Evolutionary conservation across 1,284 basidiomycete species (phyloP).

Genomic region (Sutorius eximius): DNA sequence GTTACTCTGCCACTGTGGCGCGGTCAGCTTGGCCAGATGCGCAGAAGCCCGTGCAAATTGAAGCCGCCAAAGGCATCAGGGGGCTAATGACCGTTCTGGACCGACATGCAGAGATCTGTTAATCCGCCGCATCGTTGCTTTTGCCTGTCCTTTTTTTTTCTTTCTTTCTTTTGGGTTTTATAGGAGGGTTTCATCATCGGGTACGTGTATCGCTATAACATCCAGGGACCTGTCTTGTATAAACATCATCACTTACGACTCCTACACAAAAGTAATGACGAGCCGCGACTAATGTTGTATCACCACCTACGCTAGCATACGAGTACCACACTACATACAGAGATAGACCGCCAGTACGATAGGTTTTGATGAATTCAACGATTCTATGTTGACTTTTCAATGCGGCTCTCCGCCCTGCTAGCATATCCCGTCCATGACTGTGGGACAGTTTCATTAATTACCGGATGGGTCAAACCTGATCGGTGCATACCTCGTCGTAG

Average conservation of each 20-base stretch:
- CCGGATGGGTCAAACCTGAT: conserved; percentile 7
- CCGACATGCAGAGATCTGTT: conserved; percentile 33
- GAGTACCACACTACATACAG: conserved; percentile 10
- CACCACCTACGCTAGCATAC: conserved; percentile 29
- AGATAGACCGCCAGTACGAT: conserved; percentile 9
- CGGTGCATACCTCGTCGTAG: conserved; percentile 76
- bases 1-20: conserved; percentile 36
- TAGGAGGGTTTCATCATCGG: conserved; percentile 13
- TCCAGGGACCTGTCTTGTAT: conserved; percentile 16
- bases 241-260: conserved; percentile 13
- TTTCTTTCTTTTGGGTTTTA: conserved; percentile 12
- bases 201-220: conserved; percentile 28
- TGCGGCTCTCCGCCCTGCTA: conserved; percentile 58
- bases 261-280: conserved; percentile 15
- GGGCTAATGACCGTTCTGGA: conserved; percentile 38
- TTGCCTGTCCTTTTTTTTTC: neutral
- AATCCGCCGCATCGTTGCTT: conserved; percentile 1
- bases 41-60: conserved; percentile 35
- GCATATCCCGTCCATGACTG: conserved; percentile 89
- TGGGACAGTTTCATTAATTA: conserved; percentile 19
- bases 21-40: conserved; percentile 36
- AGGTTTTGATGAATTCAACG: conserved; percentile 5
- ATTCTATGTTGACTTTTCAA: conserved; percentile 44
- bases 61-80: conserved; percentile 36
- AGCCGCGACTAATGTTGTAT: conserved; percentile 34